Evolutionary conservation across 2,329 filamentous ascomycete species (phyloP), one percentile per base, ranked within the genome.

Genomic region (Lachnellula cervina): DNA sequence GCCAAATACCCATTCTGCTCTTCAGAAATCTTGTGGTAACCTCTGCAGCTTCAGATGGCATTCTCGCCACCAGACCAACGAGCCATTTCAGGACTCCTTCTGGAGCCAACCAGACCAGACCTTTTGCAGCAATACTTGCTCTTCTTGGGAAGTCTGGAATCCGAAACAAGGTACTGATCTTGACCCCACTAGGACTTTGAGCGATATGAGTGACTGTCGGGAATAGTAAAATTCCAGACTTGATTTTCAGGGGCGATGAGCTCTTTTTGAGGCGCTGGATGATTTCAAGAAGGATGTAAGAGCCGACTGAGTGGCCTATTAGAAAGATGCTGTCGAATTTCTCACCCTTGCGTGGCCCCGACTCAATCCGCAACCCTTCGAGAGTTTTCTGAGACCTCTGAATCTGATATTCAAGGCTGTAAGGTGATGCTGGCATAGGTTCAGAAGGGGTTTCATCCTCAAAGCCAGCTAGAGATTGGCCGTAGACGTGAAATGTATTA

Each of bases 191-290:
- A 0, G 80, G 76, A 1, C 84, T 88, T 54, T 74, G 71, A 9
- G 83, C 82, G 59, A 92, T 84, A 70, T 90, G 81, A n/a, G 84
- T 79, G 38, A 92, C 78, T 1, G 88, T 90, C 1, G 88, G 87
- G 68, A 90, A 90, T 17, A 92, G 76, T 54, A 91, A 75, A 43
- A 90, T 76, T 1, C 79, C 87, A 28, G 77, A 73, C 37, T 68
- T 69, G 21, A 68, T 60, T 5, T 59, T 60, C 17, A 59, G 13
- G 0, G 46, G 40, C 0, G 59, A 59, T 1, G 51, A 40, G n/a
- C 46, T 51, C 35, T 59, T 56, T 9, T 57, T 50, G 3, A 68
- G 60, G 14, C 63, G 55, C 58, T 83, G 75, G 48, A 89, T 80
- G 32, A 88, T 72, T 68, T 91, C 87, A 60, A 90, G 80, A 2